Percentiles rank a stretch among this genome's conserved stretches.
phyloP scores from a whole-genome alignment of 2,329 filamentous ascomycete genomes.

The Alternaria sp. region DNA sequence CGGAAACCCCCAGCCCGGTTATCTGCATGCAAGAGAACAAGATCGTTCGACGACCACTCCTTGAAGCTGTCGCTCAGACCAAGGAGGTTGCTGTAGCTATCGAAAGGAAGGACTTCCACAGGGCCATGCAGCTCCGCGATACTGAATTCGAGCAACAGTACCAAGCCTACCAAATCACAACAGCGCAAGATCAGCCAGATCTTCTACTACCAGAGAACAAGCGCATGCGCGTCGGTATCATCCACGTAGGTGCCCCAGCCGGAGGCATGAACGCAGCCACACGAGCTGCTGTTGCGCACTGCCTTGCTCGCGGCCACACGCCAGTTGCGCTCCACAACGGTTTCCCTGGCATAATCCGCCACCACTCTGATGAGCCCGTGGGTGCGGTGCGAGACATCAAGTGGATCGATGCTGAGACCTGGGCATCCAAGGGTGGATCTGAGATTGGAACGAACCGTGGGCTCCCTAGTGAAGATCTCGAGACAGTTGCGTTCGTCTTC shows the following conservation, averaged over 20 bases:
- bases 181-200: conserved; percentile 77
- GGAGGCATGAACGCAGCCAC: conserved; percentile 99
- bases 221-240: conserved; percentile 92
- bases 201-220: conserved; percentile 74
- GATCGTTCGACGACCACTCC: conserved; percentile 86
- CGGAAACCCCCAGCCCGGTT: conserved; percentile 89
- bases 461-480: conserved; percentile 86
- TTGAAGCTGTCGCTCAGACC: conserved; percentile 87
- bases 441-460: conserved; percentile 98
- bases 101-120: conserved; percentile 82
- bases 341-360: conserved; percentile 90
- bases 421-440: conserved; percentile 95
- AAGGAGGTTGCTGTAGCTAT: conserved; percentile 85
- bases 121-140: conserved; percentile 87
- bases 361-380: conserved; percentile 82
- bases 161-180: conserved; percentile 88
- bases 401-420: conserved; percentile 94
- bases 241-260: conserved; percentile 95
- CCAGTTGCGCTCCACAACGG: conserved; percentile 95
- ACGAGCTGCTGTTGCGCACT: conserved; percentile 91
- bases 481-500: conserved; percentile 82
- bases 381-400: conserved; percentile 84
- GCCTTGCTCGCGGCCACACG: conserved; percentile 88
- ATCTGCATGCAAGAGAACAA: conserved; percentile 99
- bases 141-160: conserved; percentile 95